Evolutionary conservation across 2,329 filamentous ascomycete species (phyloP), one percentile per base, ranked within the genome.

Genomic region (Fusarium pseudonygamai): DNA sequence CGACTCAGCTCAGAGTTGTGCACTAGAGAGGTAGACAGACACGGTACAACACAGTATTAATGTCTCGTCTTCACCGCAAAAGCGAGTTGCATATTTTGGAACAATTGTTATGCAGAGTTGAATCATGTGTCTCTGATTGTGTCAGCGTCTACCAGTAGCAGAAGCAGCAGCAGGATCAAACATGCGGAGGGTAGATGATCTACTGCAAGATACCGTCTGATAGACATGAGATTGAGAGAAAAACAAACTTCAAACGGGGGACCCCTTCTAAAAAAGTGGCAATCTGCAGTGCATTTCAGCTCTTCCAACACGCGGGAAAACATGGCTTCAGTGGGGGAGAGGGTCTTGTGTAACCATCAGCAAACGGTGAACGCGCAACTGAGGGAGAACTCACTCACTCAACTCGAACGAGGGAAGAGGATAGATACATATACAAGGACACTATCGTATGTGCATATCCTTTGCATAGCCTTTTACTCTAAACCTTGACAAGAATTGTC

Each of bases 51-150:
- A 36, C 49, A 34, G 24, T 18, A 50, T 34, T 56, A 50, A 60
- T 74, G 60, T 76, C 64, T 75, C 57, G 69, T 71, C 65, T 53
- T 75, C 60, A 75, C 74, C 74, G 74, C 65, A 75, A 75, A 72
- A 56, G 43, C 24, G 60, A 46, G 52, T 52, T 60, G 69, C 69
- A 72, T 62, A 49, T 28, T 72, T 39, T 63, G 42, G 56, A 68
- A 43, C 36, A 56, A 57, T 49, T 60, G 46, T 58, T 50, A 75
- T 62, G 60, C 59, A 64, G 49, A 72, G 49, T 20, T 37, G 60
- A 59, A 63, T 56, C 59, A 58, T 24, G 30, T 69, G 69, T 73
- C 59, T 73, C 60, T 75, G 69, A 50, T 49, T 43, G 36, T 43
- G 57, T 49, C 50, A 67, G 46, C 36, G 30, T 30, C 56, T 42